Conservation (phyloP, 257 asterid species). For the Solanum piurae region DNA sequence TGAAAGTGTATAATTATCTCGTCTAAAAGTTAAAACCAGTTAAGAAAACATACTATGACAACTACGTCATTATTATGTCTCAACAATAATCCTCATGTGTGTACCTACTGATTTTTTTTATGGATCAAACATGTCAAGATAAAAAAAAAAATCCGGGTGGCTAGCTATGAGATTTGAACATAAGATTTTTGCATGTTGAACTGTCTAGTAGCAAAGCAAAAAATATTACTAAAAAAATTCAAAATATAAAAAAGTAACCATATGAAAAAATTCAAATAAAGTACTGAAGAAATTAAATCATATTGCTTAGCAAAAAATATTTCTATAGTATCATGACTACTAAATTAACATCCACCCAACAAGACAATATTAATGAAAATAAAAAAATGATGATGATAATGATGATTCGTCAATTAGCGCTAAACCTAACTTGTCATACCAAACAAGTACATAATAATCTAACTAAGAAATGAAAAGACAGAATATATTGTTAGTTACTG, state of each 20-base stretch:
- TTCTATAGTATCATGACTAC: not conserved
- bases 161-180: not conserved
- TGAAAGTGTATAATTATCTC: not conserved
- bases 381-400: not conserved
- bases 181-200: not conserved
- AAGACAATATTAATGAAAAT: not conserved
- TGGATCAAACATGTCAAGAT: not conserved
- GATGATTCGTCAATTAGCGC: not conserved
- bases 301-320: too few relatives aligned
- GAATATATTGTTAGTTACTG: not conserved
- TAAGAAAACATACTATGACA: not conserved
- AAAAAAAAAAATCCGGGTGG: not conserved
- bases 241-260: not conserved
- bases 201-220: not conserved
- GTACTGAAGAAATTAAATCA: not conserved
- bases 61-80: not conserved
- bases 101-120: not conserved
- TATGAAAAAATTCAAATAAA: too few relatives aligned
- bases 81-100: not conserved
- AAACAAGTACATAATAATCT: not conserved
- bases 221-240: not conserved
- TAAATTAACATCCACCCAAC: not conserved
- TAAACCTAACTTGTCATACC: not conserved
- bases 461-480: not conserved
- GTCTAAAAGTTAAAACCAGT: not conserved